phyloP scores from a whole-genome alignment of 306 rosid genomes.

The Corylus americana region DNA sequence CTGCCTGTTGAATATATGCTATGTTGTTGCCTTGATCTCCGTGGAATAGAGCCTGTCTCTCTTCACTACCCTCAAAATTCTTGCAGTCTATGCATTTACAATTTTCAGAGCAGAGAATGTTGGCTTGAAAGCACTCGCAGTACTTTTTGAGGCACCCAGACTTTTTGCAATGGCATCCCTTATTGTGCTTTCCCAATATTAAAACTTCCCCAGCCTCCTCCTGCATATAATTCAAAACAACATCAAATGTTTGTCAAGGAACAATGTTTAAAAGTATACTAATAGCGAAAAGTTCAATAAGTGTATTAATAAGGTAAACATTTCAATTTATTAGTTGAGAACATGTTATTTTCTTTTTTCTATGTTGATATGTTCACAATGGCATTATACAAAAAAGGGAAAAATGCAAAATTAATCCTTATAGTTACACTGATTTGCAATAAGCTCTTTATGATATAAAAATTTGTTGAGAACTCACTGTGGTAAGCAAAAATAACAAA shows the following conservation, averaged over 20 bases:
- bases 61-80: constrained; percentile 99
- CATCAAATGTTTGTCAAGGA: constrained; percentile 22
- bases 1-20: constrained; percentile 82
- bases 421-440: too few species aligned
- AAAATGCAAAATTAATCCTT: too few species aligned
- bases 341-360: constrained; percentile 12
- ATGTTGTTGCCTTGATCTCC: constrained; percentile 85
- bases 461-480: too few species aligned
- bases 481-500: too few species aligned
- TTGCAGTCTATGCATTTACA: constrained; percentile 99
- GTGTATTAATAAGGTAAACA: constrained; percentile 4
- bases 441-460: too few species aligned
- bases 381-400: not conserved
- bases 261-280: constrained; percentile 1
- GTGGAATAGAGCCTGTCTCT: constrained; percentile 92
- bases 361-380: not conserved
- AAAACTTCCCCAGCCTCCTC: constrained; percentile 90
- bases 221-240: constrained; percentile 49
- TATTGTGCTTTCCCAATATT: constrained; percentile 88
- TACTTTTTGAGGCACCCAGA: constrained; percentile 98
- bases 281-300: constrained; percentile 13
- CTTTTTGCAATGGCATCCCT: constrained; percentile 98
- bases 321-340: constrained; percentile 16
- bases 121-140: constrained; percentile 99
- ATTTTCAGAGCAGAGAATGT: constrained; percentile 97